Base-by-base conservation (phyloP, 139 green algal genomes). In the Chlorella vulgaris region DNA sequence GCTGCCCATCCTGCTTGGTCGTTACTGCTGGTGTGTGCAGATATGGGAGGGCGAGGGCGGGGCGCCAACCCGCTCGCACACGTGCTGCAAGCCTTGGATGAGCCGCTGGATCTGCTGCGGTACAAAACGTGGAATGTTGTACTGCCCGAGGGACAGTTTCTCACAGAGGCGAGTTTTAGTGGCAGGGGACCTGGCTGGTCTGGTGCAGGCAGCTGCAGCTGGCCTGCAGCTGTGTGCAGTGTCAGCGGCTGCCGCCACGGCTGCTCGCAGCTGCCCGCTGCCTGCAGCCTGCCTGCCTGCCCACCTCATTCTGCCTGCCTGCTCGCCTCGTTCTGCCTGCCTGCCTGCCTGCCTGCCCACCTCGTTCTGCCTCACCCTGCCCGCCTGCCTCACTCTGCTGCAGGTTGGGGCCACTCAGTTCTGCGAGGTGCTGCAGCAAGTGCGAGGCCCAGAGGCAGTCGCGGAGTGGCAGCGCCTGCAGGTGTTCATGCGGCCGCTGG, bases 101-200 rank as follows among this genome's bases (percentile, higher is more conserved):
- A 97, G 86, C 76, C 86, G 4, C 88, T 98, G 74, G 91, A 96
- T 24, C 84, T 94, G 22, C 85, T 96, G 4, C 67, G 91, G 26
- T 99, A 99, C 88, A 91, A 99, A 83, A 91, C 78, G 29, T 99
- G 97, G 97, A 98, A 97, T 76, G 94, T 97, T 35, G 67, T 98
- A 26, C 86, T 99, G 60, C 97, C 97, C 15, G 97, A 99, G 82
- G 96, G 96, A 1, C 75, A 88, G 35, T 98, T 95, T 60, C 33
- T 94, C 18, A 93, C 89, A 4, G 58, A 93, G 80, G 89, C 94
- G 29, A 62, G 47, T 13, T 13, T 35, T 4, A 51, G 43, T 1
- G 47, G 47, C 13, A 55, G 10, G 47, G 10, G 13, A 55, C 60
- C 13, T 67, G 60, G 7, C 22, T 67, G 60, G 60, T 13, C n/a